Conservation (phyloP, 2,329 filamentous ascomycete species). For the Ceratocystis cacaofunesta region DNA sequence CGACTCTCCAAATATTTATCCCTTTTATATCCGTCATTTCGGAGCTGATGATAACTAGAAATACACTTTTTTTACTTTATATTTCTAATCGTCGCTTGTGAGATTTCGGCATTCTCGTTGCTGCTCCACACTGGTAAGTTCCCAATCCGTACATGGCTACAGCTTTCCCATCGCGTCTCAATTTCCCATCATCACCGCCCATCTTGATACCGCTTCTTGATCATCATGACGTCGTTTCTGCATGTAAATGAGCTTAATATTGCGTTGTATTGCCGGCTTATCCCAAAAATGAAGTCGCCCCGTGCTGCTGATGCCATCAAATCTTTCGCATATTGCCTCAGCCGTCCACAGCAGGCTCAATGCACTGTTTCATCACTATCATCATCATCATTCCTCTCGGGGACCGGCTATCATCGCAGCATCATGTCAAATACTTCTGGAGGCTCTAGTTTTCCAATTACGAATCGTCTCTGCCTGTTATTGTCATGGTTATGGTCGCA, state of each 20-base stretch:
- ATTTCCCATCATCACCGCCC: constrained; percentile 10
- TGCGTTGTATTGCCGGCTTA: neutral
- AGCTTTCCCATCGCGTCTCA: constrained; percentile 16
- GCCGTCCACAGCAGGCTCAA: neutral
- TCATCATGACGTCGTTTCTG: constrained; percentile 10
- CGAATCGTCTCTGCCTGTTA: neutral
- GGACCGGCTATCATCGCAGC: constrained; percentile 10
- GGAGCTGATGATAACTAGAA: constrained; percentile 6
- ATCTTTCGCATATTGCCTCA: neutral
- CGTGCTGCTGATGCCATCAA: constrained; percentile 5
- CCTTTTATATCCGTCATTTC: constrained; percentile 6
- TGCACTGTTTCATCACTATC: neutral
- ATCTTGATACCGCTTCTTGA: constrained; percentile 9
- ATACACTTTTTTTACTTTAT: constrained; percentile 9
- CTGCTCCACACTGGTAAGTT: constrained; percentile 5
- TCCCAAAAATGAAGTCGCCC: constrained; percentile 1
- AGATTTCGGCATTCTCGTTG: neutral
- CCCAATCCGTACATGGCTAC: constrained; percentile 4
- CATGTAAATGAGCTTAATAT: neutral
- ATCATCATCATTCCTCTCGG: neutral
- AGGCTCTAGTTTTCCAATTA: constrained; percentile 1
- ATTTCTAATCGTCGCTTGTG: neutral
- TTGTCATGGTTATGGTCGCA: constrained; percentile 10
- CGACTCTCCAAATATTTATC: constrained; percentile 6
- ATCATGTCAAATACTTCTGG: neutral